Percentiles rank a stretch among this genome's conserved stretches.
Conservation (phyloP, 192 early-diverging fungal genomes). For the Coemansia sp. region DNA sequence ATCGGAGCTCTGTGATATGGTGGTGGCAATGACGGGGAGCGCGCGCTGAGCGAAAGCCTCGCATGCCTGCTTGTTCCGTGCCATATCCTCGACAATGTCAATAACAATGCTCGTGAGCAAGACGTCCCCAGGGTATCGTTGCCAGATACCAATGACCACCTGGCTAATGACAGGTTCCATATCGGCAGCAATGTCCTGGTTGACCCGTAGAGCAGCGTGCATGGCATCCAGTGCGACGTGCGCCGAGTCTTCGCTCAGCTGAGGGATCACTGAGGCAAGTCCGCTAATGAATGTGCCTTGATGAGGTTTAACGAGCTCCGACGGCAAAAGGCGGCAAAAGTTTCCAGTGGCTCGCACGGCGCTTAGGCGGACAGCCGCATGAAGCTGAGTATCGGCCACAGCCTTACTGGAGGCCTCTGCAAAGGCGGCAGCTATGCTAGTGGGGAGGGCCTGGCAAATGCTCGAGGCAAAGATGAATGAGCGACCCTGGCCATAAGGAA, state of each 20-base stretch:
- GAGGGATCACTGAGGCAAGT: slow-evolving; percentile 39
- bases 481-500: slow-evolving; percentile 86
- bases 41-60: slow-evolving; percentile 69
- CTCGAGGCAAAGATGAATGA: slow-evolving; percentile 84
- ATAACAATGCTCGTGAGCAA: slow-evolving; percentile 70
- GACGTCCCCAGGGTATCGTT: slow-evolving; percentile 73
- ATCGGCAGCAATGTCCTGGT: slow-evolving; percentile 68
- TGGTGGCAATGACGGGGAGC: slow-evolving; percentile 65
- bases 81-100: slow-evolving; percentile 76
- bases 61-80: slow-evolving; percentile 62
- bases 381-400: slow-evolving; percentile 47
- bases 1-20: slow-evolving; percentile 55
- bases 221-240: slow-evolving; percentile 51
- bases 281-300: slow-evolving; percentile 37
- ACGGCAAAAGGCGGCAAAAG: slow-evolving; percentile 39
- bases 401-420: slow-evolving; percentile 75
- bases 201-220: slow-evolving; percentile 56
- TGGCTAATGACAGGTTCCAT: slow-evolving; percentile 72
- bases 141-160: slow-evolving; percentile 77
- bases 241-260: slow-evolving; percentile 53
- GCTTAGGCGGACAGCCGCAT: slow-evolving; percentile 47
- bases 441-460: slow-evolving; percentile 71
- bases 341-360: slow-evolving; percentile 50
- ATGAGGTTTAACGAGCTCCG: slow-evolving; percentile 32
- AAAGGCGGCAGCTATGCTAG: slow-evolving; percentile 66